Conservation (phyloP, 306 rosid genomes). For the Sophora flavescens region DNA sequence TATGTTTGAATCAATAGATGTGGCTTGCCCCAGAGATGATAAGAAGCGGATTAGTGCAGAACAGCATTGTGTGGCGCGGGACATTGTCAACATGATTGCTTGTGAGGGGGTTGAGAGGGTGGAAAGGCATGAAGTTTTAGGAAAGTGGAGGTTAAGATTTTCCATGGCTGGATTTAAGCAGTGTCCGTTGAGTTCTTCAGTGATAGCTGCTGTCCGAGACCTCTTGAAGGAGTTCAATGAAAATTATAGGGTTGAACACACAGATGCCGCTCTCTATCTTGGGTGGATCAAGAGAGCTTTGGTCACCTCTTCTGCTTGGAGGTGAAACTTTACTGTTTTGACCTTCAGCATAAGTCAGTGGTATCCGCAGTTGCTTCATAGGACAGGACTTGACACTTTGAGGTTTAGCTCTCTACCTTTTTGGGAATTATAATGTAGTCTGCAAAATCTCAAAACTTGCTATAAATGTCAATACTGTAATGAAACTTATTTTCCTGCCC, state of each 20-base stretch:
- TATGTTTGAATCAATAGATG: conserved; percentile 89
- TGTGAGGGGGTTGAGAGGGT: conserved; percentile 90
- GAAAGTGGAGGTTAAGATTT: conserved; percentile 83
- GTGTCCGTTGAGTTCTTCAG: conserved; percentile 62
- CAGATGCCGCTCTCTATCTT: conserved; percentile 68
- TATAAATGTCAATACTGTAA: conserved; percentile 59
- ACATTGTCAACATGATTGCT: conserved; percentile 79
- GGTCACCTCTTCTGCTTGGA: conserved; percentile 88
- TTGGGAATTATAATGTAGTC: neutral
- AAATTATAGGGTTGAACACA: conserved; percentile 60
- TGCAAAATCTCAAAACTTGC: conserved; percentile 42
- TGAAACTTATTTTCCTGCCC: neutral
- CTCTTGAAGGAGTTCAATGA: conserved; percentile 58
- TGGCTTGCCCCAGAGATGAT: conserved; percentile 58
- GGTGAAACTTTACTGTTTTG: conserved; percentile 35
- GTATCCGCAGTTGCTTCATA: conserved; percentile 49
- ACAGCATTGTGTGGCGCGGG: conserved; percentile 88
- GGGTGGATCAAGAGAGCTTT: conserved; percentile 73
- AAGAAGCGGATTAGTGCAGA: conserved; percentile 72
- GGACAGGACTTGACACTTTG: conserved; percentile 57
- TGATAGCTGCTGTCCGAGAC: conserved; percentile 45
- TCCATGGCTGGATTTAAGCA: conserved; percentile 77
- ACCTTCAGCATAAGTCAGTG: conserved; percentile 35
- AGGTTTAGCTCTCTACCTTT: conserved; percentile 34
- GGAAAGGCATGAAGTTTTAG: conserved; percentile 80